These are phyloP conservation scores for Diaporthe humulicola DNA, from an alignment of 2,329 filamentous ascomycete species.

Conservation along the genomic window DNA sequence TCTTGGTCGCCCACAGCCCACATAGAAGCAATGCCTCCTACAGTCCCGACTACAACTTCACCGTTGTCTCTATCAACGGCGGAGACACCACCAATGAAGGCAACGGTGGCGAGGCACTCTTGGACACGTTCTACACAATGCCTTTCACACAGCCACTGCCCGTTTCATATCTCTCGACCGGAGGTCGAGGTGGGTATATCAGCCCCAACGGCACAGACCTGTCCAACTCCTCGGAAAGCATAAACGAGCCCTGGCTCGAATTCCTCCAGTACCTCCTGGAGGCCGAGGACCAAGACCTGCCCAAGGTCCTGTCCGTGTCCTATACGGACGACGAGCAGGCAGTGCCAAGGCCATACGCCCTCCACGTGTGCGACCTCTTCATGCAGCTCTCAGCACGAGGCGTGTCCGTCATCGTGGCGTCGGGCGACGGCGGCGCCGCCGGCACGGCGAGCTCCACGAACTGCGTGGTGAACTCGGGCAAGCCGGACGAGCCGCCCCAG, in stretches of 20 bases:
- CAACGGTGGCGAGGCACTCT: constrained; percentile 15
- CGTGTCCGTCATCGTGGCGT: constrained; percentile 60
- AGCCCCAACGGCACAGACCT: constrained; percentile 3
- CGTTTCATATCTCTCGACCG: constrained; percentile 8
- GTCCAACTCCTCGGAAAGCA: not conserved
- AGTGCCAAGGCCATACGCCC: constrained; percentile 67
- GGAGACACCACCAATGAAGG: constrained; percentile 14
- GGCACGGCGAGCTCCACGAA: constrained; percentile 50
- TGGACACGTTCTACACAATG: constrained; percentile 28
- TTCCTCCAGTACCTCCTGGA: constrained; percentile 27
- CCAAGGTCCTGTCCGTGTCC: constrained; percentile 69
- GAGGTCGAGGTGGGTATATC: constrained; percentile 11
- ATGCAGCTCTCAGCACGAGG: constrained; percentile 66
- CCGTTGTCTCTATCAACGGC: constrained; percentile 22
- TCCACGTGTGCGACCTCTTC: constrained; percentile 63
- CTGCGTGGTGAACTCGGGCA: constrained; percentile 50
- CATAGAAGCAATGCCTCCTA: not conserved
- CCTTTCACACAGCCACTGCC: constrained; percentile 29
- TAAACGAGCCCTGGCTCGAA: constrained; percentile 31
- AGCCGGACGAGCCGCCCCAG: constrained; percentile 48
- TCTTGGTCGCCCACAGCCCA: constrained; percentile 12
- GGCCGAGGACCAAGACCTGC: constrained; percentile 51
- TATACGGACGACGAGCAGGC: constrained; percentile 68
- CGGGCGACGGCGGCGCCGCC: constrained; percentile 58
- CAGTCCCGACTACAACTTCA: constrained; percentile 27